Evolutionary conservation across 2,329 filamentous ascomycete species (phyloP).

Genomic region (Xylariaceae sp.): DNA sequence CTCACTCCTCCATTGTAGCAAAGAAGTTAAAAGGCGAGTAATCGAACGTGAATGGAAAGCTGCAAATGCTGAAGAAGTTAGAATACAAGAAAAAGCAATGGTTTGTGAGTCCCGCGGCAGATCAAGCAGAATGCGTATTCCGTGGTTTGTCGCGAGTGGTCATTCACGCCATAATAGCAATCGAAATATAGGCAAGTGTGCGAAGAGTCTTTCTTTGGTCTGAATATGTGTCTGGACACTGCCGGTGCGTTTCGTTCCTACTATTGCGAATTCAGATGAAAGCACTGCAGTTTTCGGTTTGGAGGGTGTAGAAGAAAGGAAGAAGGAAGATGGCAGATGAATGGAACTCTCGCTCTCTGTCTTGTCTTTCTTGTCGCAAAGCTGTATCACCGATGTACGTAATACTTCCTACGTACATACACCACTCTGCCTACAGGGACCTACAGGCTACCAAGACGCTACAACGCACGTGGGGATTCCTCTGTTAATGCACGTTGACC

Average conservation of each 20-base stretch:
- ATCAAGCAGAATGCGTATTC: neutral
- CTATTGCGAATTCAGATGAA: too few relatives aligned
- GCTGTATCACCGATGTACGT: neutral
- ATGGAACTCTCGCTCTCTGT: too few relatives aligned
- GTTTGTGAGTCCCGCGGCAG: neutral
- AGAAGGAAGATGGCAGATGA: neutral
- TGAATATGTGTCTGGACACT: too few relatives aligned
- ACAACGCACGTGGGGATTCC: neutral
- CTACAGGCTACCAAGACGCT: neutral
- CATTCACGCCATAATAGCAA: constrained; percentile 8
- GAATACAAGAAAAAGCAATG: constrained; percentile 6
- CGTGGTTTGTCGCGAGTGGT: neutral
- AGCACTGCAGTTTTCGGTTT: neutral
- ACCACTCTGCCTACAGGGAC: neutral
- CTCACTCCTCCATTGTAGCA: constrained; percentile 24
- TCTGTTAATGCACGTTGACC: neutral
- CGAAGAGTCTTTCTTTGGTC: neutral
- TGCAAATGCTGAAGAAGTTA: constrained; percentile 14
- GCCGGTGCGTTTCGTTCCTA: too few relatives aligned
- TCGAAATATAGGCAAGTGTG: neutral
- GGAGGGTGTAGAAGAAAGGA: neutral
- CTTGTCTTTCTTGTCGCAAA: neutral
- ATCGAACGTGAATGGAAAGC: constrained; percentile 3
- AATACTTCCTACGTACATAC: neutral
- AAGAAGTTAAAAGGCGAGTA: neutral